Percentiles rank a stretch among this genome's conserved stretches.
These are phyloP conservation scores for Biscogniauxia mediterranea DNA, from an alignment of 2,329 filamentous ascomycete genomes.

Conservation along the genomic window DNA sequence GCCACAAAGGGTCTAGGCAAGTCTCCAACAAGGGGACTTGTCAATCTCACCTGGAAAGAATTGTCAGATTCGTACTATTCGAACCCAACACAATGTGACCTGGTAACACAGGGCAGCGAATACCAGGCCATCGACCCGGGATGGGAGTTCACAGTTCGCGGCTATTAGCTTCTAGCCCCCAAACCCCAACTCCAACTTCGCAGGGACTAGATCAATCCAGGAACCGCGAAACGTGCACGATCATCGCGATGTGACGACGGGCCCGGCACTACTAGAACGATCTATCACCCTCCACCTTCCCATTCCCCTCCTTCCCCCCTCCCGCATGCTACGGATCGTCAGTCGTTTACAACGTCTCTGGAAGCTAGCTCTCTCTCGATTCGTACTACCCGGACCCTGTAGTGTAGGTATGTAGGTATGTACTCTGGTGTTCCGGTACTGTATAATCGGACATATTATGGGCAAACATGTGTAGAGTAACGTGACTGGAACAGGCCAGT, in stretches of 20 bases:
- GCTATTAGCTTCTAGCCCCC: constrained; percentile 11
- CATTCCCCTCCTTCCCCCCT: neutral
- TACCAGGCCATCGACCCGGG: neutral
- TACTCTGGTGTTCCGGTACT: neutral
- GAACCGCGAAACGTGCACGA: constrained; percentile 19
- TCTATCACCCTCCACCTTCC: neutral
- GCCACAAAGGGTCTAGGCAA: constrained; percentile 34
- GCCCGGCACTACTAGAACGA: constrained; percentile 13
- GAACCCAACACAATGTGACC: constrained; percentile 8
- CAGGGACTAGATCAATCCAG: constrained; percentile 18
- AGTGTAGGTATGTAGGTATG: neutral
- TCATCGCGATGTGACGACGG: constrained; percentile 14
- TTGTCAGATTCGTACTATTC: constrained; percentile 19
- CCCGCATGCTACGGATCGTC: constrained; percentile 13
- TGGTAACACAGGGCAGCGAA: neutral
- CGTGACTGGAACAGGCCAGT: neutral
- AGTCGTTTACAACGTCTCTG: neutral
- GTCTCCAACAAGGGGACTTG: constrained; percentile 22
- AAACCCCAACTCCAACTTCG: constrained; percentile 4
- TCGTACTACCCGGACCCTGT: neutral
- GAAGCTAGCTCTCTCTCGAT: neutral
- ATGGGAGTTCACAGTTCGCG: constrained; percentile 1
- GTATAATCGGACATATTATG: neutral
- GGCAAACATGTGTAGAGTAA: neutral
- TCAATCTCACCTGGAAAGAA: constrained; percentile 20